Percentiles rank a stretch among this genome's conserved stretches.
phyloP scores from a whole-genome alignment of 164 flowering plant genomes.

The Aristolochia fimbriata region DNA sequence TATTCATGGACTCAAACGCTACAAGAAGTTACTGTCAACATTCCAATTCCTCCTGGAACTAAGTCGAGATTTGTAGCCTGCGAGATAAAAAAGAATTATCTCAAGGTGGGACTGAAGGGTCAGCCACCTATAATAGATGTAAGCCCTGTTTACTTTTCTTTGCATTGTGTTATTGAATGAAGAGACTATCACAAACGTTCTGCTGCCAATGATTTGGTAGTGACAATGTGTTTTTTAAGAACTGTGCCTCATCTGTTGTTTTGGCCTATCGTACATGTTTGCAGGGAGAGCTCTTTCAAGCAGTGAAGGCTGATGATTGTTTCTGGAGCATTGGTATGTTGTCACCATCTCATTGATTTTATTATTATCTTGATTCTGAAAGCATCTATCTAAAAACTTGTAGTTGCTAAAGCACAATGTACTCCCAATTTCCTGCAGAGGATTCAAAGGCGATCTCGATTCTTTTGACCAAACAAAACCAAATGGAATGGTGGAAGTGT shows the following conservation, averaged over 20 bases:
- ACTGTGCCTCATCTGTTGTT: neutral
- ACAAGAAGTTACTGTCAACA: slow-evolving; percentile 58
- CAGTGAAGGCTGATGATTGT: slow-evolving; percentile 79
- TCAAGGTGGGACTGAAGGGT: slow-evolving; percentile 87
- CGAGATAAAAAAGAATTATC: slow-evolving; percentile 75
- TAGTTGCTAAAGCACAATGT: neutral
- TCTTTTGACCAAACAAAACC: slow-evolving; percentile 76
- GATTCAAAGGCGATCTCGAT: slow-evolving; percentile 57
- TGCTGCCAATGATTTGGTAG: too few relatives aligned
- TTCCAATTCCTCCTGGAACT: slow-evolving; percentile 81
- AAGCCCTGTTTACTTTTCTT: slow-evolving; percentile 10
- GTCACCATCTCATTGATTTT: neutral
- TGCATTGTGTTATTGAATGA: too few relatives aligned
- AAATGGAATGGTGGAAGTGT: slow-evolving; percentile 96
- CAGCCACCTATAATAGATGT: slow-evolving; percentile 92
- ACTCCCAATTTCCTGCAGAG: slow-evolving; percentile 40
- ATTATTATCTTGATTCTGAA: too few relatives aligned
- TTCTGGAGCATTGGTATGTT: slow-evolving; percentile 90
- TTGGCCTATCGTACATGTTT: slow-evolving; percentile 2
- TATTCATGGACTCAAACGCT: slow-evolving; percentile 87
- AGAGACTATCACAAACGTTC: too few relatives aligned
- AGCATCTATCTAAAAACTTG: neutral
- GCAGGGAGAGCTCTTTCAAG: slow-evolving; percentile 65
- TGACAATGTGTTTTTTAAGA: too few relatives aligned
- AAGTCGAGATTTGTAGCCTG: slow-evolving; percentile 63